Conservation (phyloP, 75 land plant species). For the Gnetum montanum region DNA sequence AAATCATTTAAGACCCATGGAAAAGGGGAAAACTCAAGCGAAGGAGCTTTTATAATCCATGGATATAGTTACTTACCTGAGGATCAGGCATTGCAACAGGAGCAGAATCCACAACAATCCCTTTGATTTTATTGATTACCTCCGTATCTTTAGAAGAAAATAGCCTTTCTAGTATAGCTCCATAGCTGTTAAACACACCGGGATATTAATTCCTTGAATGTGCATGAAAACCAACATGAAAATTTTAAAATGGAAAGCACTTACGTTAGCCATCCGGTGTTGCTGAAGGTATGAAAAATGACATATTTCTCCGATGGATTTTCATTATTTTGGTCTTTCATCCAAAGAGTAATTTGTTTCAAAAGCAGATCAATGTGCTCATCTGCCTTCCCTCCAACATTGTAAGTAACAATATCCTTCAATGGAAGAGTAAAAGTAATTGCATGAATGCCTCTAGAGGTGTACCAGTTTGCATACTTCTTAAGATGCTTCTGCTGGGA, state of each 20-base stretch:
- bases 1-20: neutral
- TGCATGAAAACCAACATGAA: neutral
- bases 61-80: slow-evolving; percentile 48
- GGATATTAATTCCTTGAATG: neutral
- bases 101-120: slow-evolving; percentile 95
- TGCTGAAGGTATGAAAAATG: slow-evolving; percentile 94
- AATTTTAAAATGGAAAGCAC: slow-evolving; percentile 2
- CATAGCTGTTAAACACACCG: slow-evolving; percentile 46
- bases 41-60: too few species aligned
- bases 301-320: slow-evolving; percentile 44
- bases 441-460: slow-evolving; percentile 78
- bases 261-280: slow-evolving; percentile 93
- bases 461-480: slow-evolving; percentile 94
- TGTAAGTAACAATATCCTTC: slow-evolving; percentile 70
- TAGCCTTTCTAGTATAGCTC: slow-evolving; percentile 77
- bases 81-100: slow-evolving; percentile 96
- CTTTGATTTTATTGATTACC: slow-evolving; percentile 55
- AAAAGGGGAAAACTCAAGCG: too few species aligned
- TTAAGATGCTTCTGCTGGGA: slow-evolving; percentile 85
- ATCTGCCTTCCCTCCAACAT: slow-evolving; percentile 69
- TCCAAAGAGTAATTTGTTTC: slow-evolving; percentile 60
- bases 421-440: slow-evolving; percentile 90
- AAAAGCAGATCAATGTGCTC: slow-evolving; percentile 58
- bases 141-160: slow-evolving; percentile 50
- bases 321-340: slow-evolving; percentile 34